A percentile compares a stretch with the other conserved stretches of the same genome.
Conservation (phyloP, 2,329 filamentous ascomycete species). For the Aureobasidium zeae region DNA sequence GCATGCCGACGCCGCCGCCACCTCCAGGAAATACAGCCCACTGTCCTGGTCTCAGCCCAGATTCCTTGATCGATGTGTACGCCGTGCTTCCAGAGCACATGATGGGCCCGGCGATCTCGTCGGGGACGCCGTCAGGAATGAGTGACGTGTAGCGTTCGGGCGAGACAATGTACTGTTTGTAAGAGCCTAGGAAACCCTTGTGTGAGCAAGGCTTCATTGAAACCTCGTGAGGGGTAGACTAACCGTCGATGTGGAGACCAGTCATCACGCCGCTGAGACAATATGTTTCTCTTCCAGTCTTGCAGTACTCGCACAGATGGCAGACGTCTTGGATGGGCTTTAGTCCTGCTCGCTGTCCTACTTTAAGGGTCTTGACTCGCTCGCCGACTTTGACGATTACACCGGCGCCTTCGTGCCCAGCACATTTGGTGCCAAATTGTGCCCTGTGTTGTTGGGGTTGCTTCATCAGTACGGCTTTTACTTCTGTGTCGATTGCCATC, state of each 20-base stretch:
- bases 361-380: conserved; percentile 44
- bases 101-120: conserved; percentile 49
- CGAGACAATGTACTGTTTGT: conserved; percentile 50
- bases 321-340: conserved; percentile 46
- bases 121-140: conserved; percentile 47
- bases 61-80: conserved; percentile 47
- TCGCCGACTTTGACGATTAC: conserved; percentile 48
- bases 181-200: too few relatives aligned
- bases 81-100: conserved; percentile 53
- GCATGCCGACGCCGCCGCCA: conserved; percentile 50
- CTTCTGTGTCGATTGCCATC: too few relatives aligned
- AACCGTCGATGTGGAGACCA: conserved; percentile 34
- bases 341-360: conserved; percentile 46
- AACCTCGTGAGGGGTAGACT: conserved; percentile 3
- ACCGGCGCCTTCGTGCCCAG: conserved; percentile 52
- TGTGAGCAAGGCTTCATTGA: background rate
- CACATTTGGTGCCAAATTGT: conserved; percentile 25
- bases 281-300: conserved; percentile 46
- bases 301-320: conserved; percentile 43
- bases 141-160: conserved; percentile 46
- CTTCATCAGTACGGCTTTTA: too few relatives aligned
- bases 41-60: conserved; percentile 41
- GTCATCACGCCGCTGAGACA: conserved; percentile 39
- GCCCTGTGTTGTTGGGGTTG: too few relatives aligned
- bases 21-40: conserved; percentile 49